Evolutionary conservation across 108 stramenopile species (phyloP).

Genomic region (Cyclotella distinguenda): DNA sequence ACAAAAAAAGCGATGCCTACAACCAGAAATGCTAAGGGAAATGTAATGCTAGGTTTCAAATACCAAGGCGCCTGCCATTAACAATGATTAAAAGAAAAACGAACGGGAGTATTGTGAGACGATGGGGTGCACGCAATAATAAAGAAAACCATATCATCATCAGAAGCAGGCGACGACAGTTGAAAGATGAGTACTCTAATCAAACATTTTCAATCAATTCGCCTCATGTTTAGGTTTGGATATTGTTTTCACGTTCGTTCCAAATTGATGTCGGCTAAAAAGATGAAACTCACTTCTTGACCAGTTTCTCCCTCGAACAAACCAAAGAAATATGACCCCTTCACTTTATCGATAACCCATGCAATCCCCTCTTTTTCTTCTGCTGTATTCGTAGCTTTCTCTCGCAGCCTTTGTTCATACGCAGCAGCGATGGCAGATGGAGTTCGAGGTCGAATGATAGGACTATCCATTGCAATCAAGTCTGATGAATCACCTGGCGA

Average conservation of each 20-base stretch:
- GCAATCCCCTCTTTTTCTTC: constrained; percentile 69
- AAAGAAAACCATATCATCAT: neutral
- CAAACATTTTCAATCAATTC: neutral
- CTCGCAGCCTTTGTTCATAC: constrained; percentile 59
- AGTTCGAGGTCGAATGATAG: constrained; percentile 51
- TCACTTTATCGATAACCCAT: constrained; percentile 68
- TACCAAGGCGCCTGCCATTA: constrained; percentile 78
- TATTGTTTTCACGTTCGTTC: neutral
- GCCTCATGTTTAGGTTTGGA: neutral
- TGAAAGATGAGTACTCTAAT: neutral
- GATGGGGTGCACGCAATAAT: neutral
- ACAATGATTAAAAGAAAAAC: neutral
- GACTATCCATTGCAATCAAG: constrained; percentile 43
- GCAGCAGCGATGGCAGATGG: constrained; percentile 75
- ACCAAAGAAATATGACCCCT: constrained; percentile 90
- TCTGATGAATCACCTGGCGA: constrained; percentile 15
- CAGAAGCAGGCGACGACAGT: neutral
- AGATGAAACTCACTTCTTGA: constrained; percentile 40
- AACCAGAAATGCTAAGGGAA: constrained; percentile 87
- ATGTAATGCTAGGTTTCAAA: constrained; percentile 89
- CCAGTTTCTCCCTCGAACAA: constrained; percentile 93
- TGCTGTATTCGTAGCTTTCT: constrained; percentile 46
- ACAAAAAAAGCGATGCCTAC: constrained; percentile 86
- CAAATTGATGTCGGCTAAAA: no score
- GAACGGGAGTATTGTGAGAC: neutral